Evolutionary conservation across 2,329 filamentous ascomycete species (phyloP), one percentile per base, ranked within the genome.

Genomic region (Monosporascus sp.): DNA sequence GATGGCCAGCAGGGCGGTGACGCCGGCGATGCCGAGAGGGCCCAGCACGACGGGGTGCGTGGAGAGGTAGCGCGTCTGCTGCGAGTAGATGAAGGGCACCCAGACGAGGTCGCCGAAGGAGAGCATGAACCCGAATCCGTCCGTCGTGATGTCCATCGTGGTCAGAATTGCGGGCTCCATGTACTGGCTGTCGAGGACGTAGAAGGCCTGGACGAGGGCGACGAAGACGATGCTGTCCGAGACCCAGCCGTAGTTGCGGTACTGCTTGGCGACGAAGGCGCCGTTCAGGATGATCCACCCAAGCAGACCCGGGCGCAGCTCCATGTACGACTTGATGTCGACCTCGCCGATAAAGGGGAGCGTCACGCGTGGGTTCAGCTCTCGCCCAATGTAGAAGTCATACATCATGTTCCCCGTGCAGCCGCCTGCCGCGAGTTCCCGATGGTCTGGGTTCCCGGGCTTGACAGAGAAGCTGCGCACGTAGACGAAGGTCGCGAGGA

Each of bases 41-140:
- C 91, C 91, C 6, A 97, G 84, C n/a, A 85, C 78, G 15, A 91
- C 75, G 0, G 93, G 93, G 70, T 95, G 88, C 11, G 88, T 79
- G 1, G 91, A 82, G 6, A 97, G 83, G 69, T 97, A 97, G 44
- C 89, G 85, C 7, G 87, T 84, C 71, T 96, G 92, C 37, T 90
- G 77, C 18, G 84, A 88, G 77, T 96, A 97, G 54, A 90, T 79
- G 68, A 96, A 96, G 0, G 93, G 93, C 2, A 97, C 82, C 93
- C 93, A 97, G 56, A 88, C 89, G 6, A 97, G 78, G 64, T 97
- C 93, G 52, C 91, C 93, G 67, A 97, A 97, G 2, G 89, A 79
- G 37, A 97, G 80, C 93, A 97, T 97, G 75, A 90, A 90, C 50
- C 93, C 93, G 62, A 97, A 96, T 6, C 93, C 93, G 63, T 97